Base-by-base conservation (phyloP, 306 rosid species). In the Alnus rubra region DNA sequence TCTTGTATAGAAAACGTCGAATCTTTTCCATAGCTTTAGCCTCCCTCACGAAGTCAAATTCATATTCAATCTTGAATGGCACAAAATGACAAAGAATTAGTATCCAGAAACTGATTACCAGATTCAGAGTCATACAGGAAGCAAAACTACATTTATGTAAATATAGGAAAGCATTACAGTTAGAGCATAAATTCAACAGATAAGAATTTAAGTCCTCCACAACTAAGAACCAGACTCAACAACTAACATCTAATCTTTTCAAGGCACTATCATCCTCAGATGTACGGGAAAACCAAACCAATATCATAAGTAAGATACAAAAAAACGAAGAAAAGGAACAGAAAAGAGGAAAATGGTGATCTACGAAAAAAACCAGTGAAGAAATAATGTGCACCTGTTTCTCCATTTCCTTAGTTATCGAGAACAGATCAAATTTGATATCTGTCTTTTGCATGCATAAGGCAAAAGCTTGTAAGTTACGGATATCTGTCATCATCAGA, bases 401-500 rank as follows among this genome's bases (percentile, higher is more conserved):
- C 88, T 95, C 98, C 90, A 95, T 95, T 87, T 95, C 99, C 86
- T 88, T 93, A 62, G 99, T 91, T 82, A 95, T 85, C 1, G 99
- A 95, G 85, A 39, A 93, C 76, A 95, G 93, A 83, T 95, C 99
- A 71, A 95, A 95, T 80, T 88, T 95, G 88, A 93, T 85, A 81
- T 95, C 99, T 35, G 98, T 91, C 86, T 95, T 95, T 79, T 95
- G 99, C 84, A 95, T 88, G 86, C 82, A 95, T 39, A 91, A 78
- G 59, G 98, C 99, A 73, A 95, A 93, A 19, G 97, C 96, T 91
- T 95, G 97, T 87, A 95, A 71, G 85, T 95, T 95, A 69, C 73
- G 94, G 82, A 95, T 90, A 87, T 95, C 99, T 4, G 97, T 95
- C 99, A 95, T 95, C 99, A 95, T 95, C 79, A 95, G 86, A 72